Evolutionary conservation across 2,329 filamentous ascomycete species (phyloP).

Genomic region (Drechslerella dactyloides): DNA sequence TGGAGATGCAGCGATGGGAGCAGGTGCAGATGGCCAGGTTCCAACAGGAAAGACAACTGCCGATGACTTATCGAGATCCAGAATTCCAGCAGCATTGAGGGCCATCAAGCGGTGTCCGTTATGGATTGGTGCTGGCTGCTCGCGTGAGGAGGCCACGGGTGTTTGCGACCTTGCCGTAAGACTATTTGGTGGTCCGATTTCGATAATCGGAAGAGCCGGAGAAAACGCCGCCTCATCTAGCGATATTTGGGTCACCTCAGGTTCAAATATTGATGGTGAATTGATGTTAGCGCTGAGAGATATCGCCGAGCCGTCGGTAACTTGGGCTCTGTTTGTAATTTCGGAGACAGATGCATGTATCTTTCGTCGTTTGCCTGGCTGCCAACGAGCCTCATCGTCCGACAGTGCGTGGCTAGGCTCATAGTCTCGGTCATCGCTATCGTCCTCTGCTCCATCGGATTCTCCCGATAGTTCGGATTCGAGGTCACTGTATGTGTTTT

Average conservation of each 20-base stretch:
- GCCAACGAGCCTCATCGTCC: neutral
- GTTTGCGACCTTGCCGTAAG: too few species aligned
- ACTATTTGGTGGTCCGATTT: too few species aligned
- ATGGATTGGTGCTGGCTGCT: neutral
- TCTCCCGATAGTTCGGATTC: neutral
- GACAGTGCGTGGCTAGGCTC: too few species aligned
- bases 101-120: conserved; percentile 6
- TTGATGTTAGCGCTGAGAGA: neutral
- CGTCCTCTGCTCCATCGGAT: neutral
- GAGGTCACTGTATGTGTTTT: neutral
- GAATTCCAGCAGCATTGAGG: conserved; percentile 8
- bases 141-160: too few species aligned
- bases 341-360: neutral
- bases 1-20: conserved; percentile 10
- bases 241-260: too few species aligned
- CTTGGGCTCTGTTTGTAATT: neutral
- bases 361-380: neutral
- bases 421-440: neutral
- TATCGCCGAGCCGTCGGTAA: neutral
- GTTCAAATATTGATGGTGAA: too few species aligned
- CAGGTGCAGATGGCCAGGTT: neutral
- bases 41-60: neutral
- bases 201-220: too few species aligned
- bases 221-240: too few species aligned
- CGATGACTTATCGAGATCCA: conserved; percentile 8